phyloP scores from a whole-genome alignment of 2,329 filamentous ascomycete species.

The Lachnellula cervina region DNA sequence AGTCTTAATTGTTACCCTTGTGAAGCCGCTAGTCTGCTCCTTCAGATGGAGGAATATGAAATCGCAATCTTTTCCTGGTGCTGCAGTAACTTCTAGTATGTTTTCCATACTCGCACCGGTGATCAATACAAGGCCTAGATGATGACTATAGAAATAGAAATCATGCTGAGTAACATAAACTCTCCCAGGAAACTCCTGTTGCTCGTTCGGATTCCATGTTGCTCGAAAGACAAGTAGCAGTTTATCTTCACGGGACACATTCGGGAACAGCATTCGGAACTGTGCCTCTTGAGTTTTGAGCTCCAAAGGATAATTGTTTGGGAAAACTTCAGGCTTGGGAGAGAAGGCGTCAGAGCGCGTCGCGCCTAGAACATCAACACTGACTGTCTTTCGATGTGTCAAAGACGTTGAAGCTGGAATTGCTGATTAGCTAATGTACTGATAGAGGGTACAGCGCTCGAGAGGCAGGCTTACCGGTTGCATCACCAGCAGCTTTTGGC shows the following conservation, averaged over 20 bases:
- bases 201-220: conserved; percentile 72
- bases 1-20: conserved; percentile 76
- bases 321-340: conserved; percentile 49
- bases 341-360: conserved; percentile 14
- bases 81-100: conserved; percentile 84
- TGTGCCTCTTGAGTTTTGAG: conserved; percentile 85
- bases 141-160: conserved; percentile 95
- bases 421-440: conserved; percentile 22
- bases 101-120: conserved; percentile 68
- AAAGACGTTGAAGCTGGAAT: conserved; percentile 7
- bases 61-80: conserved; percentile 86
- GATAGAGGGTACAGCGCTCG: conserved; percentile 16
- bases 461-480: conserved; percentile 24
- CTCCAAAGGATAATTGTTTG: conserved; percentile 71
- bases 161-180: conserved; percentile 83
- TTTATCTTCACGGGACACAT: conserved; percentile 71
- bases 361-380: conserved; percentile 35
- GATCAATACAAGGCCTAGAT: conserved; percentile 83
- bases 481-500: conserved; percentile 23
- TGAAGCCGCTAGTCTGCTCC: conserved; percentile 25
- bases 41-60: conserved; percentile 77
- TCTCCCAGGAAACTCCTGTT: conserved; percentile 74
- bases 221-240: conserved; percentile 89
- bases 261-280: conserved; percentile 86
- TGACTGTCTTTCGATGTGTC: conserved; percentile 27